Percentiles rank a stretch among this genome's conserved stretches.
These are phyloP conservation scores for Tephrocybe sp. DNA, from an alignment of 768 basidiomycete genomes.

Conservation along the genomic window DNA sequence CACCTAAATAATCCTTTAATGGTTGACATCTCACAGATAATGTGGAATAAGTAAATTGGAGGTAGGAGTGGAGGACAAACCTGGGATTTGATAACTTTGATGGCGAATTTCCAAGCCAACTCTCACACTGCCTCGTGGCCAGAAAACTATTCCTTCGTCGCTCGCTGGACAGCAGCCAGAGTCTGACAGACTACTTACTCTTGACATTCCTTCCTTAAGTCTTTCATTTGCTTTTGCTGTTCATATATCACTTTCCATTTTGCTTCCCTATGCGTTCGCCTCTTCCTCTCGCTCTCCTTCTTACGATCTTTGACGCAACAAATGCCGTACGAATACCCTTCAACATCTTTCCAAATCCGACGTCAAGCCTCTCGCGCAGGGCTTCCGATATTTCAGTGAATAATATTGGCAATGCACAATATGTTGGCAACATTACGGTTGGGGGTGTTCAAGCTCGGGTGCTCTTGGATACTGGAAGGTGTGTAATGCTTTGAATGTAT, in stretches of 20 bases:
- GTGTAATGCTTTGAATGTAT: constrained; percentile 6
- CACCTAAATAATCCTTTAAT: too few relatives aligned
- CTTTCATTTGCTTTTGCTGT: constrained; percentile 20
- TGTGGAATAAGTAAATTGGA: too few relatives aligned
- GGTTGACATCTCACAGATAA: too few relatives aligned
- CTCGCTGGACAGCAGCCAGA: constrained; percentile 8
- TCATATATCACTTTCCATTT: constrained; percentile 12
- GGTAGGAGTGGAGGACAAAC: too few relatives aligned
- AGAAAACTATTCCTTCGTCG: constrained; percentile 3
- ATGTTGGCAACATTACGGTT: constrained; percentile 69
- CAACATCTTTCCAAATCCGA: constrained; percentile 27
- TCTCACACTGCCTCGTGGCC: constrained; percentile 5
- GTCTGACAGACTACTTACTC: constrained; percentile 5
- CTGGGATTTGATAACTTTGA: background rate
- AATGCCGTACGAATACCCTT: constrained; percentile 38
- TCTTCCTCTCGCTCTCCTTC: constrained; percentile 40
- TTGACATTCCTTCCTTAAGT: constrained; percentile 16
- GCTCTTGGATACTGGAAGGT: constrained; percentile 80
- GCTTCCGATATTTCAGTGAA: constrained; percentile 40
- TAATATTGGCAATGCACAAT: constrained; percentile 72
- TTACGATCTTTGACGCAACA: constrained; percentile 34
- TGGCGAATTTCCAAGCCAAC: background rate
- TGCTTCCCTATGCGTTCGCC: constrained; percentile 36
- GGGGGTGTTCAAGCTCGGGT: constrained; percentile 57
- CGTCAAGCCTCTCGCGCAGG: constrained; percentile 27